Percentiles rank a stretch among this genome's conserved stretches.
Conservation (phyloP, 139 green algal genomes). For the Mesostigma viride region DNA sequence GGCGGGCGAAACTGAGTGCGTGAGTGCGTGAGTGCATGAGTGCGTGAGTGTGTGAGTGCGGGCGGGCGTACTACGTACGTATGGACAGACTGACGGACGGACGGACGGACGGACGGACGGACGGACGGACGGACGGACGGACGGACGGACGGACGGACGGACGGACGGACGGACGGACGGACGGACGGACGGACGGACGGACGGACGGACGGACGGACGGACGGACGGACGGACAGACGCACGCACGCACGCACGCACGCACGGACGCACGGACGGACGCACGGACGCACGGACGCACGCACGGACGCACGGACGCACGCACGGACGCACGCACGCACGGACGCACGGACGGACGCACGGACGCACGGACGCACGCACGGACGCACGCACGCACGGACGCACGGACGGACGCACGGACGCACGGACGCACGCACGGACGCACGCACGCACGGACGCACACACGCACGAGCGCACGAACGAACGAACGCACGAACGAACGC, state of each 20-base stretch:
- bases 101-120: constrained; percentile 9
- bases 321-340: neutral
- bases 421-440: neutral
- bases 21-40: too few relatives aligned
- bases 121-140: too few relatives aligned
- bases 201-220: constrained; percentile 19
- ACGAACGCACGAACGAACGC: too few relatives aligned
- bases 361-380: neutral
- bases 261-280: constrained; percentile 3
- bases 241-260: constrained; percentile 3
- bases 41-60: too few relatives aligned
- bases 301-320: neutral
- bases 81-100: too few relatives aligned
- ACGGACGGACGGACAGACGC: constrained; percentile 17
- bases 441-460: neutral
- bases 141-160: constrained; percentile 10
- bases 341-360: neutral
- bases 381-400: neutral
- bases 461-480: too few relatives aligned
- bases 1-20: too few relatives aligned
- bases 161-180: constrained; percentile 13
- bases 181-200: constrained; percentile 14
- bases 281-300: neutral
- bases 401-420: neutral
- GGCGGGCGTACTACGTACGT: too few relatives aligned